A percentile compares a stretch with the other conserved stretches of the same genome.
These are phyloP conservation scores for Phytophthora pinifolia DNA, from an alignment of 352 stramenopile genomes.

Conservation along the genomic window DNA sequence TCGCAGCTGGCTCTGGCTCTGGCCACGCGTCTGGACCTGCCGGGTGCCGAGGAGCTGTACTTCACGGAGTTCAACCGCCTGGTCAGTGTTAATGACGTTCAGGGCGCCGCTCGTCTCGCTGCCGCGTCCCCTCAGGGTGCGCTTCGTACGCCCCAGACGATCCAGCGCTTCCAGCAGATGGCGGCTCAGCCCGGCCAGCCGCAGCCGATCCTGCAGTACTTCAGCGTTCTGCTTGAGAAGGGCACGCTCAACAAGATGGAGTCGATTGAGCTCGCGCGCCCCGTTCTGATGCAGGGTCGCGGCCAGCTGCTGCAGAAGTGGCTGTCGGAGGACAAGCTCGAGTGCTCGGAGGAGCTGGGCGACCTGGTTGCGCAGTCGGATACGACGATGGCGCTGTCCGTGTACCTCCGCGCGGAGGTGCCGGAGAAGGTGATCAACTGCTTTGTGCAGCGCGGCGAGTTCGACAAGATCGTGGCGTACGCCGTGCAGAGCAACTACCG, in stretches of 20 bases:
- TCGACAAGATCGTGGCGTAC: conserved; percentile 99
- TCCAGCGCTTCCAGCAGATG: conserved; percentile 99
- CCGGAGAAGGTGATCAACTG: conserved; percentile 99
- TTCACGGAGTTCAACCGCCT: conserved; percentile 98
- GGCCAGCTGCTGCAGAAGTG: conserved; percentile 99
- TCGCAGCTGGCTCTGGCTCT: conserved; percentile 96
- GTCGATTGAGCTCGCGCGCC: conserved; percentile 97
- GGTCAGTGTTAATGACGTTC: conserved; percentile 79
- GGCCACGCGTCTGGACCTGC: conserved; percentile 95
- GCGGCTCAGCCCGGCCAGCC: conserved; percentile 95
- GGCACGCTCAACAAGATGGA: conserved; percentile 99
- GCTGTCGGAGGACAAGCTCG: conserved; percentile 99
- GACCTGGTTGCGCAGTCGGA: conserved; percentile 96
- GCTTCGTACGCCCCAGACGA: conserved; percentile 97
- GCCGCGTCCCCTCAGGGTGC: conserved; percentile 89
- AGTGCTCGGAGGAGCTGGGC: conserved; percentile 97
- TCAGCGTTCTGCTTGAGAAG: conserved; percentile 98
- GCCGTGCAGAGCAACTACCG: conserved; percentile 96
- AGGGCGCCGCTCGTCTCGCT: conserved; percentile 87
- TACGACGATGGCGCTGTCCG: conserved; percentile 97
- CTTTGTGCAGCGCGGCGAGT: conserved; percentile 98
- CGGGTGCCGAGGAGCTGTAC: conserved; percentile 98
- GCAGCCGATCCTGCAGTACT: conserved; percentile 99
- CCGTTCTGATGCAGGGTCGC: conserved; percentile 97
- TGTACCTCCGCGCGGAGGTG: conserved; percentile 97